Evolutionary conservation across 1,139 yeast genomes (phyloP).

Genomic region (Hansenula sp.): DNA sequence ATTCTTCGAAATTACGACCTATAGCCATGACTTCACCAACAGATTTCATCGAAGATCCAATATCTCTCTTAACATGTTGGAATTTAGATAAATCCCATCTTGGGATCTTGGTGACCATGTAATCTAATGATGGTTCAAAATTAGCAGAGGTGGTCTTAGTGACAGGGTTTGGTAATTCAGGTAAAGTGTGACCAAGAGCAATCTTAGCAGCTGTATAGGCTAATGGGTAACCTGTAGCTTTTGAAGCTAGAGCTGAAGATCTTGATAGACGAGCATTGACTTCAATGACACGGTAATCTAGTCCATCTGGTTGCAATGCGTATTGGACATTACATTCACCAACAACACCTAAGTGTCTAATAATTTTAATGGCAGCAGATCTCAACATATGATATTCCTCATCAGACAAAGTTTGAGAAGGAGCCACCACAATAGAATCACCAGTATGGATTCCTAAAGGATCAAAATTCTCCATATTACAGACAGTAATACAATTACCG

Average conservation of each 20-base stretch:
- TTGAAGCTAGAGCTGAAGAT: conserved; percentile 96
- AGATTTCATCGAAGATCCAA: conserved; percentile 96
- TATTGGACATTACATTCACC: conserved; percentile 99
- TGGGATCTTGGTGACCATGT: conserved; percentile 95
- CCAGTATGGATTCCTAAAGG: conserved; percentile 98
- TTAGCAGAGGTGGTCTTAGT: conserved; percentile 95
- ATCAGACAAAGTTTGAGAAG: conserved; percentile 94
- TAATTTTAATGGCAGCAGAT: conserved; percentile 94
- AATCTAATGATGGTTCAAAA: conserved; percentile 96
- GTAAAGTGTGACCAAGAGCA: conserved; percentile 90
- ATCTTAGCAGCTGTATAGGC: conserved; percentile 99
- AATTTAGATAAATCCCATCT: conserved; percentile 97
- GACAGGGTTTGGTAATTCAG: conserved; percentile 94
- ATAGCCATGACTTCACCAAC: conserved; percentile 99
- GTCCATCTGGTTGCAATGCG: conserved; percentile 92
- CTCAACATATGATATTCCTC: conserved; percentile 98
- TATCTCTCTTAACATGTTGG: conserved; percentile 88
- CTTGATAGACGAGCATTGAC: conserved; percentile 97
- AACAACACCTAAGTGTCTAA: conserved; percentile 96
- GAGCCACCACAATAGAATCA: conserved; percentile 98
- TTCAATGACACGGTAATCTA: conserved; percentile 94
- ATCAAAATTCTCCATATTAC: conserved; percentile 99
- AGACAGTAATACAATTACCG: conserved; percentile 96
- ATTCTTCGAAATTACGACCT: conserved; percentile 96
- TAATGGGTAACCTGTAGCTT: conserved; percentile 97